Conservation (phyloP, 108 stramenopile genomes). For the Skeletonema costatum region DNA sequence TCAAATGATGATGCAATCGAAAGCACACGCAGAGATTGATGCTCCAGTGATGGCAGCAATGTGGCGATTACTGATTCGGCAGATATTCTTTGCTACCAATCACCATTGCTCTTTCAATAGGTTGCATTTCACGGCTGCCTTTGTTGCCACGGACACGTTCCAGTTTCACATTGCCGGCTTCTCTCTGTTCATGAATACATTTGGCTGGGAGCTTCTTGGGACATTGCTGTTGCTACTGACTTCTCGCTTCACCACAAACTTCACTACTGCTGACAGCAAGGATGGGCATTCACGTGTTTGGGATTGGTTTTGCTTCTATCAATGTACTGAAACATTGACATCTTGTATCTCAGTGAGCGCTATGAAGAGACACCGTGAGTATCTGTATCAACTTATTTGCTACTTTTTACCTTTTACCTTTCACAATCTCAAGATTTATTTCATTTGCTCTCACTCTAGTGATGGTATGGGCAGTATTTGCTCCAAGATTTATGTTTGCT, state of each 20-base stretch:
- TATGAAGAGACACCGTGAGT: constrained; percentile 61
- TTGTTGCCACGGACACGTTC: constrained; percentile 78
- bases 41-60: constrained; percentile 60
- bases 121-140: constrained; percentile 82
- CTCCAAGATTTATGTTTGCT: constrained; percentile 78
- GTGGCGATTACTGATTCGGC: constrained; percentile 72
- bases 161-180: constrained; percentile 65
- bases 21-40: constrained; percentile 47
- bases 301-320: constrained; percentile 68
- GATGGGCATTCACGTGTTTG: constrained; percentile 38
- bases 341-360: constrained; percentile 81
- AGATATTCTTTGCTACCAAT: constrained; percentile 80
- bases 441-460: constrained; percentile 10
- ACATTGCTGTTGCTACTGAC: constrained; percentile 49
- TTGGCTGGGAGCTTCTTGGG: constrained; percentile 85
- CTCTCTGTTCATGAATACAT: constrained; percentile 84
- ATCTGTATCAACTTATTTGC: background rate
- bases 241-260: constrained; percentile 13
- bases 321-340: constrained; percentile 64
- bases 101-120: constrained; percentile 85
- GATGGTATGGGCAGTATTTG: constrained; percentile 92
- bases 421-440: background rate
- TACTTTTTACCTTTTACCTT: background rate
- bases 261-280: background rate
- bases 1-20: constrained; percentile 42